phyloP scores from a whole-genome alignment of 2,329 filamentous ascomycete species.

The Diplodia scrobiculata region DNA sequence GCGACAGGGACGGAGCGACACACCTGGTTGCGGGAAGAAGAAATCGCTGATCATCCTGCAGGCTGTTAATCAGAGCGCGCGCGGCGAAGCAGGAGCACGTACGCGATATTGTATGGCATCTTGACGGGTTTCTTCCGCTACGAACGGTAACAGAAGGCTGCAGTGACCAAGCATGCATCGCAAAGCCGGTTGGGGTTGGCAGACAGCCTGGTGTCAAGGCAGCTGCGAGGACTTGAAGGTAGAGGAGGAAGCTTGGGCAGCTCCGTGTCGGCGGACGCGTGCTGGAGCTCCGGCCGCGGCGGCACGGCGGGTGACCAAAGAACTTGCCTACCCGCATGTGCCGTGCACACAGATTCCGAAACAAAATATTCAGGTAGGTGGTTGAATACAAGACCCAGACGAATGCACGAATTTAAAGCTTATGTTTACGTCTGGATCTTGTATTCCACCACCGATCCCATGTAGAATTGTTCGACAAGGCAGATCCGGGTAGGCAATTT shows the following conservation, averaged over 20 bases:
- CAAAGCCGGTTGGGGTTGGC: slow-evolving; percentile 10
- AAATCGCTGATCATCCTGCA: slow-evolving; percentile 93
- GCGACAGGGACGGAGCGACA: slow-evolving; percentile 27
- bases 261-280: not conserved
- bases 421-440: too few species aligned
- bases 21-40: slow-evolving; percentile 93
- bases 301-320: too few species aligned
- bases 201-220: slow-evolving; percentile 6
- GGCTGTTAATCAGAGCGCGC: slow-evolving; percentile 34
- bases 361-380: too few species aligned
- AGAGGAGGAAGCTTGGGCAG: not conserved
- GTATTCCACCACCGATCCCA: too few species aligned
- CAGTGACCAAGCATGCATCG: slow-evolving; percentile 34
- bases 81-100: slow-evolving; percentile 38
- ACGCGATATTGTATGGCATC: slow-evolving; percentile 74
- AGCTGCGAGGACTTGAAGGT: slow-evolving; percentile 10
- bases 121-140: slow-evolving; percentile 31
- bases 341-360: too few species aligned
- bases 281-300: not conserved
- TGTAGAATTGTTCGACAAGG: too few species aligned
- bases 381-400: too few species aligned
- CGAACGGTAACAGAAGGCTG: slow-evolving; percentile 14
- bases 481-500: too few species aligned
- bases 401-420: too few species aligned
- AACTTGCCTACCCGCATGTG: too few species aligned